A percentile compares a stretch with the other conserved stretches of the same genome.
These are phyloP conservation scores for Entomortierella lignicola DNA, from an alignment of 192 early-diverging fungal genomes.

Conservation along the genomic window DNA sequence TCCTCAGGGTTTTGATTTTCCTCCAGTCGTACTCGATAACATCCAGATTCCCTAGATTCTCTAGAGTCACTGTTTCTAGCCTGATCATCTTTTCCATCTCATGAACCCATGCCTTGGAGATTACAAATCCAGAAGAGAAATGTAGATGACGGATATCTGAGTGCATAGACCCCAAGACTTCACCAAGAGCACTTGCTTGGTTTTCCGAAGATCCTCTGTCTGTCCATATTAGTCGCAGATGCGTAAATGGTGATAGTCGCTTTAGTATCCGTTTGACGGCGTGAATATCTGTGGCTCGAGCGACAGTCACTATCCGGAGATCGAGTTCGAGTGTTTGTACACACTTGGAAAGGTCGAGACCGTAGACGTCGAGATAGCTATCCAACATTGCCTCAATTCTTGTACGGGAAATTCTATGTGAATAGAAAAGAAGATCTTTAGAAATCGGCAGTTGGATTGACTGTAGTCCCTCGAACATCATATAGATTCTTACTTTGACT, in stretches of 20 bases:
- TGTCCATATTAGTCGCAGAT: constrained; percentile 24
- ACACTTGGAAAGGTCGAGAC: constrained; percentile 27
- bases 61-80: constrained; percentile 15
- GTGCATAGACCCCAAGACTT: constrained; percentile 6
- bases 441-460: not conserved
- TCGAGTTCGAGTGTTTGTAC: constrained; percentile 34
- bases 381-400: constrained; percentile 33
- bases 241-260: constrained; percentile 31
- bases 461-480: not conserved
- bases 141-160: constrained; percentile 12
- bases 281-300: constrained; percentile 5
- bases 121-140: constrained; percentile 19
- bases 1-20: constrained; percentile 1
- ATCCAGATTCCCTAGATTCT: constrained; percentile 10
- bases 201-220: constrained; percentile 8
- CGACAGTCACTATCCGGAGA: constrained; percentile 5
- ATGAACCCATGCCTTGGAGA: constrained; percentile 16
- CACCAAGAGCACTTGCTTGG: constrained; percentile 1
- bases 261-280: constrained; percentile 16
- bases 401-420: not conserved
- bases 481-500: not conserved
- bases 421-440: not conserved
- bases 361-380: constrained; percentile 16
- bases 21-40: constrained; percentile 18
- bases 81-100: constrained; percentile 22